Base-by-base conservation (phyloP, 768 basidiomycete species). In the Pleurotus djamor region DNA sequence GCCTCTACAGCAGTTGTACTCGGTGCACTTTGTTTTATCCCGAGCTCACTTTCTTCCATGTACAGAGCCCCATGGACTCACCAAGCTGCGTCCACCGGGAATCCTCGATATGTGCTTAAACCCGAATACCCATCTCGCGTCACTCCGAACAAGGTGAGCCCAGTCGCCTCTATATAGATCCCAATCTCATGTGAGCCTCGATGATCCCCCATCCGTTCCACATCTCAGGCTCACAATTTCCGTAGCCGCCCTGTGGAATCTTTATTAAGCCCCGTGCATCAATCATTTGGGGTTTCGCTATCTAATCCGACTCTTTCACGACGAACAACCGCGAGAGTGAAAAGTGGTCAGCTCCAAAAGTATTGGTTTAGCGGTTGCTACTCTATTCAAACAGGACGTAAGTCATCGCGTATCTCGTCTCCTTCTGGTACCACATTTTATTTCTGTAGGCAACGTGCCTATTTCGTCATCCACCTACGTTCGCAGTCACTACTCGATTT, bases 331-430 rank as follows among this genome's bases (percentile, higher is more conserved):
- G 49, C 49, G 21, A 21, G 49, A 33, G 49, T 12, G 6, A 16
- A 10, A 56, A 44, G 28, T 28, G 21, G 21, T 43, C 44, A 32
- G 16, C 21, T 56, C 21, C 36, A 38, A 8, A 56, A 52, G 41
- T 36, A 32, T 21, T 16, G 36, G 36, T 34, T 50, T 37, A 52
- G 47, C 58, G 50, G 5, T 5, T 59, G 48, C 56, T 59, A 56
- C 49, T 36, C 55, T 45, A 41, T 59, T 65, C 57, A 56, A 60
- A 61, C 61, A 45, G 49, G 37, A 44, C 38, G 59, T 62, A 56
- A 28, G 28, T 61, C 59, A 55, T 44, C 60, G 61, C 56, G 49
- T 61, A 55, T 50, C 58, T 58, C 62, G 59, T 63, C 57, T 61
- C 63, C 62, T 58, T 59, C 33, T 14, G 16, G 34, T 48, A 33